phyloP scores from a whole-genome alignment of 805 yeast genomes.

The Candida parachauliodes region DNA sequence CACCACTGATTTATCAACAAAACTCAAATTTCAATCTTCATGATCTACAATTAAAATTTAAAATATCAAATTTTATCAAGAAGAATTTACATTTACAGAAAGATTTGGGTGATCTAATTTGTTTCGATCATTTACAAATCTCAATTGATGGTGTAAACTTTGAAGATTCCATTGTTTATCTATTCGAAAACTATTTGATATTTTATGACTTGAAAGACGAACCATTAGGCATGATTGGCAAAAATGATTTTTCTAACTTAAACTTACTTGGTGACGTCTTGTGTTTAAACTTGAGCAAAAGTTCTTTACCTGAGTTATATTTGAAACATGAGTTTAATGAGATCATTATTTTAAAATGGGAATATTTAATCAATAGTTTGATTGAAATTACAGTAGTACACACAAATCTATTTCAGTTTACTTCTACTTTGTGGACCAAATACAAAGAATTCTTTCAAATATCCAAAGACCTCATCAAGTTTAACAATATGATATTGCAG shows the following conservation, averaged over 20 bases:
- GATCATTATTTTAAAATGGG: constrained; percentile 41
- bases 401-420: constrained; percentile 42
- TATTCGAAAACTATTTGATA: constrained; percentile 29
- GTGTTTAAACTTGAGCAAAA: constrained; percentile 35
- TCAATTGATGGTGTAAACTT: constrained; percentile 43
- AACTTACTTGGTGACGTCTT: constrained; percentile 21
- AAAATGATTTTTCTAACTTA: constrained; percentile 32
- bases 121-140: constrained; percentile 42
- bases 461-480: constrained; percentile 38
- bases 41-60: constrained; percentile 5
- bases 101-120: constrained; percentile 21
- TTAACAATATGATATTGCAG: constrained; percentile 31
- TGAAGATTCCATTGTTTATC: constrained; percentile 32
- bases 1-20: constrained; percentile 7
- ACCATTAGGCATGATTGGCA: constrained; percentile 37
- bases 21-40: neutral
- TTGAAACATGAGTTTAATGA: constrained; percentile 23
- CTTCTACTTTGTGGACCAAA: constrained; percentile 49
- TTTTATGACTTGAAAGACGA: constrained; percentile 23
- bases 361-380: constrained; percentile 23
- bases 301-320: constrained; percentile 43
- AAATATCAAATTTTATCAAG: constrained; percentile 3
- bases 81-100: constrained; percentile 2
- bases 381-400: constrained; percentile 12
- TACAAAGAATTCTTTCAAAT: constrained; percentile 28